phyloP scores from a whole-genome alignment of 805 yeast species.

The Wickerhamomyces chaumierensis region DNA sequence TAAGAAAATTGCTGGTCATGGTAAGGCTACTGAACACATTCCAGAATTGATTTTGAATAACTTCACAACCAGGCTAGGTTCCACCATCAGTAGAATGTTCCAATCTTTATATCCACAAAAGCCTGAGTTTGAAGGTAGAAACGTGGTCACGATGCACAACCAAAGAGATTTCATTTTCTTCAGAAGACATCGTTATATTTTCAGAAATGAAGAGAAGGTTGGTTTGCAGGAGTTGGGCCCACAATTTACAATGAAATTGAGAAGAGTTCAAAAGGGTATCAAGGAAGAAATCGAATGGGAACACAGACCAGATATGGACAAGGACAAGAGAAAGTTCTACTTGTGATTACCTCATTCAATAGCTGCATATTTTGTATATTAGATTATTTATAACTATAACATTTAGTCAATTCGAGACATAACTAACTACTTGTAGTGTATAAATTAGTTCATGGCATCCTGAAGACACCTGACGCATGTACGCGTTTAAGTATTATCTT shows the following conservation, averaged over 20 bases:
- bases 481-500: too few species aligned
- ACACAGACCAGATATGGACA: slow-evolving; percentile 92
- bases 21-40: slow-evolving; percentile 77
- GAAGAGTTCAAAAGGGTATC: slow-evolving; percentile 86
- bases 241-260: slow-evolving; percentile 80
- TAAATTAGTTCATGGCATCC: too few species aligned
- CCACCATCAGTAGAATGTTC: slow-evolving; percentile 84
- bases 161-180: slow-evolving; percentile 94
- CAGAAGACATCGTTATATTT: slow-evolving; percentile 88
- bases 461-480: too few species aligned
- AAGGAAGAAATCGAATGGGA: slow-evolving; percentile 94
- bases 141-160: slow-evolving; percentile 89
- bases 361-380: background rate
- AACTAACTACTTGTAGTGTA: too few species aligned
- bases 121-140: slow-evolving; percentile 93
- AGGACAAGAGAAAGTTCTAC: slow-evolving; percentile 87
- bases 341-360: slow-evolving; percentile 27
- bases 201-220: slow-evolving; percentile 81
- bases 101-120: slow-evolving; percentile 86
- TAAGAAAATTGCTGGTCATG: slow-evolving; percentile 74
- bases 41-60: slow-evolving; percentile 91
- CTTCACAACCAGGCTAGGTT: slow-evolving; percentile 86
- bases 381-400: background rate
- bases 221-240: slow-evolving; percentile 97
- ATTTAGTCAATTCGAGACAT: too few species aligned